Evolutionary conservation across 495 filamentous ascomycete species (phyloP).

Genomic region (Xylaria acuta): DNA sequence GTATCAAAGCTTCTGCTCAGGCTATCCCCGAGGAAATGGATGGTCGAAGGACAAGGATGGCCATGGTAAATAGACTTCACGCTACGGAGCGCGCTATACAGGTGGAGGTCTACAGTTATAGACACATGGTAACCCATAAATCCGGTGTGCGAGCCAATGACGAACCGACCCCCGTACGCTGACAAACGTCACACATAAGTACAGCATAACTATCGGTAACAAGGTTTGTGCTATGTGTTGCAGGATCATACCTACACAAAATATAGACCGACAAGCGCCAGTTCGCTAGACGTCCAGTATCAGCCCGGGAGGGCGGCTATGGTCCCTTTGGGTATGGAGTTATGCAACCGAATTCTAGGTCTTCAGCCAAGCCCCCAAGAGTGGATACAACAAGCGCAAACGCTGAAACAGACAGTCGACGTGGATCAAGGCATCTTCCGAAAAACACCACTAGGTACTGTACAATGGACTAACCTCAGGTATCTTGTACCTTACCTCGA

Average conservation of each 20-base stretch:
- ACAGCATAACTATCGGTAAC: slow-evolving; percentile 13
- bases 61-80: slow-evolving; percentile 30
- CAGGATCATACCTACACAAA: background rate
- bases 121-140: slow-evolving; percentile 15
- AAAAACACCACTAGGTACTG: background rate
- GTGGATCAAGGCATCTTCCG: slow-evolving; percentile 23
- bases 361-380: slow-evolving; percentile 17
- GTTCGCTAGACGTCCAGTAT: background rate
- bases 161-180: background rate
- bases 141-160: slow-evolving; percentile 4
- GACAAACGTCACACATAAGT: slow-evolving; percentile 20
- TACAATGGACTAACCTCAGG: background rate
- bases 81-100: slow-evolving; percentile 22
- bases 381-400: slow-evolving; percentile 19
- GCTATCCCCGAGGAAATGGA: slow-evolving; percentile 3
- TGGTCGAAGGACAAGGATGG: slow-evolving; percentile 20
- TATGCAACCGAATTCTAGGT: slow-evolving; percentile 12
- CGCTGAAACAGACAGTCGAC: slow-evolving; percentile 19
- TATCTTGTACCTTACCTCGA: background rate
- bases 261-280: background rate
- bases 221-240: background rate
- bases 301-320: background rate
- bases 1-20: slow-evolving; percentile 3
- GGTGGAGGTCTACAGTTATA: slow-evolving; percentile 10
- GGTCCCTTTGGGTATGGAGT: background rate